These are phyloP conservation scores for Metroxylon sagu DNA, from an alignment of 176 grass and related monocot species.

Conservation along the genomic window DNA sequence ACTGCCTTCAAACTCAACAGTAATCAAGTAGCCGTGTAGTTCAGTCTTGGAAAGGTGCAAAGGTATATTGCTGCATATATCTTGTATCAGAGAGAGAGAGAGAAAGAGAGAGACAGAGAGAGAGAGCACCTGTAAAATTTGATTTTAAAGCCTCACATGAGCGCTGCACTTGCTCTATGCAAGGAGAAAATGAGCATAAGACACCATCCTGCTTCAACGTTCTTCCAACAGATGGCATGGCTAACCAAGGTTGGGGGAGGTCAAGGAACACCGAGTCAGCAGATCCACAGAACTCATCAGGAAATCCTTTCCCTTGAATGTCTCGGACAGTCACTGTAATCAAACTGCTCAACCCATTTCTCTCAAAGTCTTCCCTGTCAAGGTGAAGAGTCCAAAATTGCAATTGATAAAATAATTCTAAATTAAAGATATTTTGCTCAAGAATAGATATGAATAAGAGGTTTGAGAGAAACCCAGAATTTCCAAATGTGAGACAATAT, in stretches of 20 bases:
- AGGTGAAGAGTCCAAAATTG: not conserved
- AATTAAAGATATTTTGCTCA: not conserved
- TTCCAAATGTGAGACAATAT: too few relatives aligned
- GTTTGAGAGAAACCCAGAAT: too few relatives aligned
- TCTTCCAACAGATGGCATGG: constrained; percentile 44
- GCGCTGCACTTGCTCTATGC: constrained; percentile 89
- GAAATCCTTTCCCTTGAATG: constrained; percentile 81
- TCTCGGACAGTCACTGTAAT: constrained; percentile 69
- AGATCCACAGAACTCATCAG: constrained; percentile 41
- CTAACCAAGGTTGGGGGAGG: constrained; percentile 89
- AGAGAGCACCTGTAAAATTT: constrained; percentile 60
- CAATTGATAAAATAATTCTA: not conserved
- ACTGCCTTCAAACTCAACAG: too few relatives aligned
- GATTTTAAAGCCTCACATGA: constrained; percentile 49
- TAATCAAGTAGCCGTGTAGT: too few relatives aligned
- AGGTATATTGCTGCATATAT: too few relatives aligned
- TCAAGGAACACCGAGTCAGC: constrained; percentile 76
- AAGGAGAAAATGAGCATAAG: constrained; percentile 94
- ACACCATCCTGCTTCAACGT: constrained; percentile 67
- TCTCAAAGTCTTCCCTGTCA: constrained; percentile 73
- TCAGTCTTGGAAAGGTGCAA: too few relatives aligned
- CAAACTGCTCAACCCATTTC: constrained; percentile 60
- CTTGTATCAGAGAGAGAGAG: too few relatives aligned
- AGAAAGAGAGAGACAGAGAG: too few relatives aligned
- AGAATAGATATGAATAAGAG: too few relatives aligned